Conservation (phyloP, 2,329 filamentous ascomycete species). For the Drechslera avenae region DNA sequence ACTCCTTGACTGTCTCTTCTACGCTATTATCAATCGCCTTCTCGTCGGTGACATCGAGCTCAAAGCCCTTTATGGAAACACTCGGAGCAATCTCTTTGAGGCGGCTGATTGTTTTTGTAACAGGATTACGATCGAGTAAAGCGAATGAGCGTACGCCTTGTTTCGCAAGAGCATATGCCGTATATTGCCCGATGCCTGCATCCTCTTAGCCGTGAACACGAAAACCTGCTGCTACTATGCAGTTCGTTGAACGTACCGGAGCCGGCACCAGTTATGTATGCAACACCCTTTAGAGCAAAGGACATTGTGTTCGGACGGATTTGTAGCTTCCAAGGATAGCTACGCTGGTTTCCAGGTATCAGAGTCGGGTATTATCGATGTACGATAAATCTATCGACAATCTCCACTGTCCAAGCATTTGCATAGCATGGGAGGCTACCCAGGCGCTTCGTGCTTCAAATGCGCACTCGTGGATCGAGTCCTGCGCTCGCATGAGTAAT, state of each 20-base stretch:
- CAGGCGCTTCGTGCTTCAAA: too few species aligned
- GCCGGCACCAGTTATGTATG: slow-evolving; percentile 57
- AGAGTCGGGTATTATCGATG: not conserved
- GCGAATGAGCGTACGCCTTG: slow-evolving; percentile 56
- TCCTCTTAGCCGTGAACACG: slow-evolving; percentile 5
- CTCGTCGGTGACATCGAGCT: slow-evolving; percentile 56
- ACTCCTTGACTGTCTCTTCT: slow-evolving; percentile 49
- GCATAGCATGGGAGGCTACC: too few species aligned
- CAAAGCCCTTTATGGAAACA: slow-evolving; percentile 50
- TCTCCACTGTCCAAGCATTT: not conserved
- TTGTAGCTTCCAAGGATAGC: not conserved
- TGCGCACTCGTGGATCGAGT: too few species aligned
- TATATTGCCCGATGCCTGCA: slow-evolving; percentile 57
- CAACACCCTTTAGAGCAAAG: slow-evolving; percentile 52
- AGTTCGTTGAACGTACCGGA: slow-evolving; percentile 45
- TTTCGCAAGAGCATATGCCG: slow-evolving; percentile 55
- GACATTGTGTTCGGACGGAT: slow-evolving; percentile 37
- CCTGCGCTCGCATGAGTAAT: too few species aligned
- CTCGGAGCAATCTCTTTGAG: slow-evolving; percentile 49
- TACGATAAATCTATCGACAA: not conserved
- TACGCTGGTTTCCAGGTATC: not conserved
- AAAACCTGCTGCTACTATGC: not conserved
- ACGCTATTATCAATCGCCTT: slow-evolving; percentile 53
- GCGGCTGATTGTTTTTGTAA: slow-evolving; percentile 36
- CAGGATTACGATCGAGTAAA: slow-evolving; percentile 54